phyloP scores from a whole-genome alignment of 345 rosid species.

The Kernera saxatilis region DNA sequence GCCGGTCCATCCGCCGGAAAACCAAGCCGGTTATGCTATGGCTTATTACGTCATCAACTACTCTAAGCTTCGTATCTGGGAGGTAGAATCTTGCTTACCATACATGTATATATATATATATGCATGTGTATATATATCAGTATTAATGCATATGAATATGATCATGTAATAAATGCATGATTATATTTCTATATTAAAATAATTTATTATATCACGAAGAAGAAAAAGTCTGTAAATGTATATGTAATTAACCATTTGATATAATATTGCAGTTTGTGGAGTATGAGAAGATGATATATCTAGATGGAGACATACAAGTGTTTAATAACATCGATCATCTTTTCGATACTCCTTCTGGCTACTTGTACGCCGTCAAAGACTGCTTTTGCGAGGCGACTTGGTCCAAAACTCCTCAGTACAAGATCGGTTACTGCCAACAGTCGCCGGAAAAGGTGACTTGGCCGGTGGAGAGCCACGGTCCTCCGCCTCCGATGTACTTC shows the following conservation, averaged over 20 bases:
- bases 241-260: too few relatives aligned
- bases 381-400: neutral
- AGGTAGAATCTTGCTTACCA: neutral
- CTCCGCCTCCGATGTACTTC: neutral
- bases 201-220: too few relatives aligned
- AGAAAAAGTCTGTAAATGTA: too few relatives aligned
- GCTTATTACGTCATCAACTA: neutral
- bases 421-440: neutral
- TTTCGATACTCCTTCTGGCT: neutral
- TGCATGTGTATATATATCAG: too few relatives aligned
- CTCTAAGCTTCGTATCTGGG: conserved; percentile 1
- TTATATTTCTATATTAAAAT: too few relatives aligned
- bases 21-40: neutral
- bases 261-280: neutral
- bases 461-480: neutral
- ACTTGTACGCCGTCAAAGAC: neutral
- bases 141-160: too few relatives aligned
- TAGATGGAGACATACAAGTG: neutral
- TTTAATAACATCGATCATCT: neutral
- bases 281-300: neutral
- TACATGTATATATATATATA: too few relatives aligned
- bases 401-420: neutral
- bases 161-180: too few relatives aligned
- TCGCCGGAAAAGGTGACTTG: neutral
- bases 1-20: neutral